These are phyloP conservation scores for Penicillium janthinellum DNA, from an alignment of 2,329 filamentous ascomycete genomes.

Conservation along the genomic window DNA sequence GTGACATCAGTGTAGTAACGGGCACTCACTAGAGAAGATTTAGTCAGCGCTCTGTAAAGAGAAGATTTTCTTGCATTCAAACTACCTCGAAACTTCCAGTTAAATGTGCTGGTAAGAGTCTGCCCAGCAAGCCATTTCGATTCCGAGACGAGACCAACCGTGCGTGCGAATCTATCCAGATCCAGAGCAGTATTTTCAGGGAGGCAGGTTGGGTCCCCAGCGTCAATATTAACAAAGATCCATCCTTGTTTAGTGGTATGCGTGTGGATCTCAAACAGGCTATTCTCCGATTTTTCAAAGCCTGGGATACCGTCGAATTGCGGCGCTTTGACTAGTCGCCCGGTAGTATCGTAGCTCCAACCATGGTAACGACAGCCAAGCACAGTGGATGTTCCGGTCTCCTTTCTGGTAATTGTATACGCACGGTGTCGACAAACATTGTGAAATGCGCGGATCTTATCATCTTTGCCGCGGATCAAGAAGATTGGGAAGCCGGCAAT, in stretches of 20 bases:
- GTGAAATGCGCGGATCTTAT: slow-evolving; percentile 61
- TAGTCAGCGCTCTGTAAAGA: not conserved
- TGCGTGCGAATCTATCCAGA: slow-evolving; percentile 18
- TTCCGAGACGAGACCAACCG: slow-evolving; percentile 8
- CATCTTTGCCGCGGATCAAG: slow-evolving; percentile 54
- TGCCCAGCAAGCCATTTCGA: slow-evolving; percentile 33
- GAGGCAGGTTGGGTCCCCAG: slow-evolving; percentile 10
- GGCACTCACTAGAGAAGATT: slow-evolving; percentile 2
- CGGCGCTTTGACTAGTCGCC: slow-evolving; percentile 62
- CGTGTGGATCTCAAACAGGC: slow-evolving; percentile 49
- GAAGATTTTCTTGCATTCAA: no score
- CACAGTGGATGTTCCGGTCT: slow-evolving; percentile 54
- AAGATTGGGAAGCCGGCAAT: slow-evolving; percentile 61
- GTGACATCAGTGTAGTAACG: slow-evolving; percentile 1
- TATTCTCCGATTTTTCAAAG: slow-evolving; percentile 60
- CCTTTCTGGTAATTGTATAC: slow-evolving; percentile 58
- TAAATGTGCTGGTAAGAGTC: slow-evolving; percentile 32
- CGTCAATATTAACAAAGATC: slow-evolving; percentile 34
- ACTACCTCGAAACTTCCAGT: slow-evolving; percentile 38
- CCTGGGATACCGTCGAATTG: slow-evolving; percentile 58
- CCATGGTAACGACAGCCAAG: slow-evolving; percentile 64
- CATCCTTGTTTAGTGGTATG: slow-evolving; percentile 25
- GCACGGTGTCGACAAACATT: slow-evolving; percentile 65
- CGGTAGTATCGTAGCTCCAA: slow-evolving; percentile 62
- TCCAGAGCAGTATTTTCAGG: not conserved